Evolutionary conservation across 768 basidiomycete genomes (phyloP).

Genomic region (Termitomyces sp.): DNA sequence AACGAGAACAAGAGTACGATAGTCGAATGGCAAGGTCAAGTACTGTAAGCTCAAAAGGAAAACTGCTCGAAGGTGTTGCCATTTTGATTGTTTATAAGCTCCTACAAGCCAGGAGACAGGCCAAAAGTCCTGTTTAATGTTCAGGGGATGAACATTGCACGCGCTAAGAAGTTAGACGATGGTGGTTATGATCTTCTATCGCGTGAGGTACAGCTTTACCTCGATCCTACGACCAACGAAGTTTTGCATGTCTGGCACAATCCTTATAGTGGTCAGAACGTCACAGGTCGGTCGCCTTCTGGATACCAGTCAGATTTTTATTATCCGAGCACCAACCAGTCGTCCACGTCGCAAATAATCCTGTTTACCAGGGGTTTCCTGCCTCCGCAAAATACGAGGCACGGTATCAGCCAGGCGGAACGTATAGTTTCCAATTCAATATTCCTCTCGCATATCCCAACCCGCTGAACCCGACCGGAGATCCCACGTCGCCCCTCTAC

Average conservation of each 20-base stretch:
- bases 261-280: slow-evolving; percentile 13
- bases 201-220: slow-evolving; percentile 17
- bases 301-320: not conserved
- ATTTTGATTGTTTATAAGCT: not conserved
- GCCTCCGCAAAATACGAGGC: slow-evolving; percentile 3
- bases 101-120: slow-evolving; percentile 15
- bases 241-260: slow-evolving; percentile 17
- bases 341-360: slow-evolving; percentile 18
- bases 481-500: slow-evolving; percentile 11
- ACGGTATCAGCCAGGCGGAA: slow-evolving; percentile 11
- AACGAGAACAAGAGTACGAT: slow-evolving; percentile 14
- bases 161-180: slow-evolving; percentile 12
- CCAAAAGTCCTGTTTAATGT: slow-evolving; percentile 17
- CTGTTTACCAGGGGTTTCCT: slow-evolving; percentile 16
- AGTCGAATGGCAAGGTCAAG: slow-evolving; percentile 18
- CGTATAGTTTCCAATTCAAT: slow-evolving; percentile 9
- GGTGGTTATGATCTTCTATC: slow-evolving; percentile 15
- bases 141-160: slow-evolving; percentile 15
- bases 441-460: slow-evolving; percentile 18
- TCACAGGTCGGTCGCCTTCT: slow-evolving; percentile 9
- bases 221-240: slow-evolving; percentile 15
- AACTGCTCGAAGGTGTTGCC: not conserved
- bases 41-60: slow-evolving; percentile 12
- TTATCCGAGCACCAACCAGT: not conserved
- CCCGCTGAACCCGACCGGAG: slow-evolving; percentile 14